A percentile compares a stretch with the other conserved stretches of the same genome.
Evolutionary conservation across 148 eudicot genomes (phyloP).

Genomic region (Spergularia marina): DNA sequence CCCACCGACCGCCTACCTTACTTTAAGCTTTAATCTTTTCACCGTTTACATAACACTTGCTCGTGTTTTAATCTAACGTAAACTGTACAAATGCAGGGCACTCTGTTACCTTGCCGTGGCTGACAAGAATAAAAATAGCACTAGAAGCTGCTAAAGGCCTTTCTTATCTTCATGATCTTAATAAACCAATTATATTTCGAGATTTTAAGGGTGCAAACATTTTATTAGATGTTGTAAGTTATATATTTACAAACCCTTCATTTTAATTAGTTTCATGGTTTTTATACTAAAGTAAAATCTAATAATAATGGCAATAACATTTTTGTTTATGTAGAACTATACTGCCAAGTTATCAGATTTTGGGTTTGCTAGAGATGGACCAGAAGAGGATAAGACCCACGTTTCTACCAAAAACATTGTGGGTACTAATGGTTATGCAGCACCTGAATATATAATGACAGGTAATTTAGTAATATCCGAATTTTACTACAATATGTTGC

Average conservation of each 20-base stretch:
- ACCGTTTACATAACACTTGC: too few species aligned
- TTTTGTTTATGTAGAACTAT: slow-evolving; percentile 40
- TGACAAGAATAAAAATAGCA: slow-evolving; percentile 70
- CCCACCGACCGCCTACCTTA: slow-evolving; percentile 4
- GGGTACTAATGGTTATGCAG: slow-evolving; percentile 78
- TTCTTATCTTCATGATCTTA: slow-evolving; percentile 68
- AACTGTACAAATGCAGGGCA: slow-evolving; percentile 40
- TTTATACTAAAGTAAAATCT: background rate
- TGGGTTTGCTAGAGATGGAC: slow-evolving; percentile 82
- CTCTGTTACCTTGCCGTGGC: slow-evolving; percentile 60
- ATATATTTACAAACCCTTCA: background rate
- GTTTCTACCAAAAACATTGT: slow-evolving; percentile 55
- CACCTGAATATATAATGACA: slow-evolving; percentile 60
- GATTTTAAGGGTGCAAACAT: slow-evolving; percentile 83
- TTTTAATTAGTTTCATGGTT: background rate
- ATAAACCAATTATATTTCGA: slow-evolving; percentile 63
- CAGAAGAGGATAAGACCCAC: slow-evolving; percentile 63
- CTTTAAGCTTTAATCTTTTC: background rate
- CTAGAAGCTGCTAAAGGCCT: slow-evolving; percentile 79
- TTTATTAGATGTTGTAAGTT: slow-evolving; percentile 62
- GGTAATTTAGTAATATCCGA: slow-evolving; percentile 23
- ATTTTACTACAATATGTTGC: background rate
- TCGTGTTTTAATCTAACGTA: background rate
- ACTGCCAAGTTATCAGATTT: slow-evolving; percentile 77
- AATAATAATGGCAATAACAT: background rate